Percentiles rank a stretch among this genome's conserved stretches.
Evolutionary conservation across 805 yeast species (phyloP).

Genomic region (Grigorovia yakushimaensis): DNA sequence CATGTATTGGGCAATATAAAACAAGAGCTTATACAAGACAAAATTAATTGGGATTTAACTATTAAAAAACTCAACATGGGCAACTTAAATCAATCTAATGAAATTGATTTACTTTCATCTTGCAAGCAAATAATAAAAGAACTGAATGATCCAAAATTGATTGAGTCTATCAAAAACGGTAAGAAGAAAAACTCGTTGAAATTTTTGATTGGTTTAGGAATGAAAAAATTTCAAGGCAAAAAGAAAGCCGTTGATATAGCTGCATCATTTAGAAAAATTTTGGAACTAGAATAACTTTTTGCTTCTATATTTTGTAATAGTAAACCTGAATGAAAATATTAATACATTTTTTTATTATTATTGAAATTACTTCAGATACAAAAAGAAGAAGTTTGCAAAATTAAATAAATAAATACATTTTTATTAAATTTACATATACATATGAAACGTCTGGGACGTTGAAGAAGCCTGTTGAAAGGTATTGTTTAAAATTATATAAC

Average conservation of each 20-base stretch:
- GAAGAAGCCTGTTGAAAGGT: too few species aligned
- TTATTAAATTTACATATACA: too few species aligned
- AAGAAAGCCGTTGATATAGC: conserved; percentile 31
- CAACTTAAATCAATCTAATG: conserved; percentile 25
- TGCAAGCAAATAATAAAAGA: conserved; percentile 38
- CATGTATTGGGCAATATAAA: conserved; percentile 47
- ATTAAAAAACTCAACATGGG: conserved; percentile 46
- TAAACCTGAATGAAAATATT: too few species aligned
- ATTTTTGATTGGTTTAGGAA: conserved; percentile 72
- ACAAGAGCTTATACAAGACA: conserved; percentile 17
- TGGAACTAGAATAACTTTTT: conserved; percentile 14
- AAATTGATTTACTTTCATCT: conserved; percentile 28
- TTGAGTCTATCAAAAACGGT: conserved; percentile 45
- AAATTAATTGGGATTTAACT: conserved; percentile 31
- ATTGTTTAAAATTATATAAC: too few species aligned
- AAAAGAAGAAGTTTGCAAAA: neutral
- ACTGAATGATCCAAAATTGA: conserved; percentile 40
- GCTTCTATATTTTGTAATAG: too few species aligned
- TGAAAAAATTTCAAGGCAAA: conserved; percentile 67
- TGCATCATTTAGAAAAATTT: conserved; percentile 23
- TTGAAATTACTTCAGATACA: conserved; percentile 4
- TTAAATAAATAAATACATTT: too few species aligned
- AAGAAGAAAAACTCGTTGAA: conserved; percentile 58
- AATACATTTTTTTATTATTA: too few species aligned
- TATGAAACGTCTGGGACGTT: too few species aligned